Conservation (phyloP, 2,329 filamentous ascomycete species). For the Nemania sp. region DNA sequence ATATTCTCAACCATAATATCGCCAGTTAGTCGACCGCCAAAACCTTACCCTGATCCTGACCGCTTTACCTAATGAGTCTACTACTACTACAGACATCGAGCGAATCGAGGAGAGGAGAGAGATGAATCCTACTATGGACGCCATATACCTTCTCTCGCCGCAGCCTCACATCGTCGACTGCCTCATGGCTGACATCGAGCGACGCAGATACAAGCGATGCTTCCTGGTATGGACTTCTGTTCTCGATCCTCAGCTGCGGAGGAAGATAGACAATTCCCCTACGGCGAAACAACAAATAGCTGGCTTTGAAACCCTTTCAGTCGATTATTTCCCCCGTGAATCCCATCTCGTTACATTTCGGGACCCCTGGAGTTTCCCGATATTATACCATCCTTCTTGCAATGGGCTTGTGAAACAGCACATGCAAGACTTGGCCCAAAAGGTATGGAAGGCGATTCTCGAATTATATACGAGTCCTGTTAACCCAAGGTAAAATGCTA, state of each 20-base stretch:
- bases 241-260: conserved; percentile 76
- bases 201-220: conserved; percentile 80
- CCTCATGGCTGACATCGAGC: conserved; percentile 90
- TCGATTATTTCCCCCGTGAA: conserved; percentile 92
- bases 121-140: conserved; percentile 90
- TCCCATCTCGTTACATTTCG: conserved; percentile 91
- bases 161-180: conserved; percentile 92
- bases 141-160: conserved; percentile 90
- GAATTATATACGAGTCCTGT: conserved; percentile 8
- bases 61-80: conserved; percentile 42
- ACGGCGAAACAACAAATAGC: conserved; percentile 79
- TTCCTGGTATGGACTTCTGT: conserved; percentile 88
- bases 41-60: conserved; percentile 43
- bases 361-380: conserved; percentile 95
- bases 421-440: conserved; percentile 87
- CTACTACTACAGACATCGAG: conserved; percentile 79
- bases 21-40: conserved; percentile 74
- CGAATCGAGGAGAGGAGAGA: conserved; percentile 88
- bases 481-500: conserved; percentile 52
- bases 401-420: conserved; percentile 85
- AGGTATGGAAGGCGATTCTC: conserved; percentile 64
- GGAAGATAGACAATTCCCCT: conserved; percentile 78
- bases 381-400: conserved; percentile 90
- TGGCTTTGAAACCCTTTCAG: conserved; percentile 83
- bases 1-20: conserved; percentile 96